Evolutionary conservation across 2,329 filamentous ascomycete genomes (phyloP).

Genomic region (Madurella fahalii): DNA sequence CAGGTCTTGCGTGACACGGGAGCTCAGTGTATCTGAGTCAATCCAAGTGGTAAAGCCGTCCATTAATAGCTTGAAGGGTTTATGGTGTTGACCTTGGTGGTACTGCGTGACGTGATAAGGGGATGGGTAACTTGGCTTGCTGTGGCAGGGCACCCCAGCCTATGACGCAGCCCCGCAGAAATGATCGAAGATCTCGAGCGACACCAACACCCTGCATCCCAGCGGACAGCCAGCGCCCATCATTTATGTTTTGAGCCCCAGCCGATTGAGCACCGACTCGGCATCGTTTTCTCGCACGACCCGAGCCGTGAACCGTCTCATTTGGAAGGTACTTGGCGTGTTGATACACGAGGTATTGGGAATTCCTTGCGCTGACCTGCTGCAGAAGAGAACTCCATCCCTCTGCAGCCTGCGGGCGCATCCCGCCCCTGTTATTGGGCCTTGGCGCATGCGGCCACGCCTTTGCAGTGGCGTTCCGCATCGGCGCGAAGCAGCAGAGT

Average conservation of each 20-base stretch:
- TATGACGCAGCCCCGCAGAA: constrained; percentile 14
- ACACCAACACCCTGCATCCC: too few species aligned
- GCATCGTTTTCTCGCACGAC: neutral
- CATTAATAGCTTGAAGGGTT: neutral
- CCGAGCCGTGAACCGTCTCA: neutral
- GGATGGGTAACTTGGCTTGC: neutral
- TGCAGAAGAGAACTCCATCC: neutral
- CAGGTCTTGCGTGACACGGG: too few species aligned
- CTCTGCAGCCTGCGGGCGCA: neutral
- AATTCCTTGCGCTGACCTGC: neutral
- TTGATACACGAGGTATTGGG: neutral
- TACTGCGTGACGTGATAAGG: constrained; percentile 9
- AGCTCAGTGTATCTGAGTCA: too few species aligned
- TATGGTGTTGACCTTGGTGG: neutral
- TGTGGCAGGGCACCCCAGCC: constrained; percentile 5
- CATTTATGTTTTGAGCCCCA: too few species aligned
- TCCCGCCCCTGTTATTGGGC: neutral
- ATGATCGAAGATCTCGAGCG: neutral
- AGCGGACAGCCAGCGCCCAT: too few species aligned
- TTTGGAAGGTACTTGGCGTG: neutral
- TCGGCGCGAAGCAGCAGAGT: neutral
- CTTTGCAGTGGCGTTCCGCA: neutral
- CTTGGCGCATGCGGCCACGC: neutral
- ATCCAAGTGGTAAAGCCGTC: too few species aligned
- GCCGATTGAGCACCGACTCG: neutral